phyloP scores from a whole-genome alignment of 148 eudicot species.

The Fallopia convolvulus region DNA sequence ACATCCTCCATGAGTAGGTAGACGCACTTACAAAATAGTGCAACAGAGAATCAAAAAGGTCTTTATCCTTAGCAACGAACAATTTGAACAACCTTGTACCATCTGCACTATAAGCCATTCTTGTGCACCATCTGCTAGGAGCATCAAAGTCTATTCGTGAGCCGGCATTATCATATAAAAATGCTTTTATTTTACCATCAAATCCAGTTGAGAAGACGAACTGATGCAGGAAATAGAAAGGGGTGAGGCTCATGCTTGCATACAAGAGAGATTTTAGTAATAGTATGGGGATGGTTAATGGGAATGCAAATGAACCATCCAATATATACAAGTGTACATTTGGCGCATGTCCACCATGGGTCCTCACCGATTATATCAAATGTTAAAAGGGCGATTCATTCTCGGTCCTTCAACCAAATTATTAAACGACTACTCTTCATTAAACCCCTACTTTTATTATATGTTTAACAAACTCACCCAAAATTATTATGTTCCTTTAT shows the following conservation, averaged over 20 bases:
- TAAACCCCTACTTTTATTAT: too few relatives aligned
- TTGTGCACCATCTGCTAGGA: conserved; percentile 38
- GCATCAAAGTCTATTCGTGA: conserved; percentile 39
- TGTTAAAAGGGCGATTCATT: not conserved
- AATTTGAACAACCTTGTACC: conserved; percentile 35
- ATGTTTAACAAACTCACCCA: too few relatives aligned
- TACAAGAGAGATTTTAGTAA: not conserved
- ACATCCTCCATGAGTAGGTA: not conserved
- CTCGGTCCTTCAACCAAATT: too few relatives aligned
- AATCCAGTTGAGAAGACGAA: conserved; percentile 37
- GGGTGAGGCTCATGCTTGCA: not conserved
- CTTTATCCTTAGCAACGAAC: not conserved
- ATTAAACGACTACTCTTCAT: too few relatives aligned
- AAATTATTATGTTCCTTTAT: too few relatives aligned
- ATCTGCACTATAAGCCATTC: conserved; percentile 46
- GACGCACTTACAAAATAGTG: not conserved
- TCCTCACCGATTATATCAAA: not conserved
- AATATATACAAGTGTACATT: not conserved
- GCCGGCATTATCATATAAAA: conserved; percentile 43
- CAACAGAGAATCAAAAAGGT: not conserved
- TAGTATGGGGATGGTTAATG: not conserved
- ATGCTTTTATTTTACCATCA: conserved; percentile 51
- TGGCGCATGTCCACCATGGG: not conserved
- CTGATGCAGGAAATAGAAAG: conserved; percentile 14
- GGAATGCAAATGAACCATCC: not conserved